These are phyloP conservation scores for Lachancea fermentati DNA, from an alignment of 805 yeast genomes.

Conservation along the genomic window DNA sequence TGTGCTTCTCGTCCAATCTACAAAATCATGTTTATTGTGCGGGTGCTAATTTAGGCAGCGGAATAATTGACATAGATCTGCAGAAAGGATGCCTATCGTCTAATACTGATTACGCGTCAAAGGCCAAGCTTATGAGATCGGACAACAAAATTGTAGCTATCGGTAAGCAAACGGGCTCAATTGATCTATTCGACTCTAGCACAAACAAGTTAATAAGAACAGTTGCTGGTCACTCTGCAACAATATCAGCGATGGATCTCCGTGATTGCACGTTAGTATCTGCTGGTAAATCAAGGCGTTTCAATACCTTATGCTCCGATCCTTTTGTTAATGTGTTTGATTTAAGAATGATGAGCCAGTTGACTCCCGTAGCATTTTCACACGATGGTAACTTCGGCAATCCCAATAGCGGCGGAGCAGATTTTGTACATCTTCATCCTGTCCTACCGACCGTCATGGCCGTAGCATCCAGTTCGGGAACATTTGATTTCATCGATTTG, in stretches of 20 bases:
- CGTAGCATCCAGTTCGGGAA: conserved; percentile 72
- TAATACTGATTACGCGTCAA: conserved; percentile 38
- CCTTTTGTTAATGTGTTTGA: conserved; percentile 83
- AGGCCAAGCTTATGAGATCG: conserved; percentile 44
- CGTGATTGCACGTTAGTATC: conserved; percentile 65
- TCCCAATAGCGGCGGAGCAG: conserved; percentile 64
- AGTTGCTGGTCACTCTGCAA: conserved; percentile 55
- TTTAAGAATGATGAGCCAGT: conserved; percentile 59
- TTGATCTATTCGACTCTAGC: conserved; percentile 60
- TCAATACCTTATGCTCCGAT: conserved; percentile 55
- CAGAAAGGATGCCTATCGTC: conserved; percentile 34
- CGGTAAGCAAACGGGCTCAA: conserved; percentile 53
- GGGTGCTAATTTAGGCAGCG: conserved; percentile 31
- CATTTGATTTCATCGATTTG: conserved; percentile 78
- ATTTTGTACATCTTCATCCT: conserved; percentile 80
- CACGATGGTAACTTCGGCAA: conserved; percentile 28
- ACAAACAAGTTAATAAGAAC: conserved; percentile 43
- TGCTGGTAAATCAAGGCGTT: conserved; percentile 71
- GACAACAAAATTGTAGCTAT: conserved; percentile 50
- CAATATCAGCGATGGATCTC: conserved; percentile 58
- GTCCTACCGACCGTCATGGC: conserved; percentile 71
- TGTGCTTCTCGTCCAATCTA: conserved; percentile 38
- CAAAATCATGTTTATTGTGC: conserved; percentile 43
- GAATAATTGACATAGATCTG: conserved; percentile 40
- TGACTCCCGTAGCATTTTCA: conserved; percentile 83